Conservation (phyloP, 345 rosid species). For the Brassica rapa region DNA sequence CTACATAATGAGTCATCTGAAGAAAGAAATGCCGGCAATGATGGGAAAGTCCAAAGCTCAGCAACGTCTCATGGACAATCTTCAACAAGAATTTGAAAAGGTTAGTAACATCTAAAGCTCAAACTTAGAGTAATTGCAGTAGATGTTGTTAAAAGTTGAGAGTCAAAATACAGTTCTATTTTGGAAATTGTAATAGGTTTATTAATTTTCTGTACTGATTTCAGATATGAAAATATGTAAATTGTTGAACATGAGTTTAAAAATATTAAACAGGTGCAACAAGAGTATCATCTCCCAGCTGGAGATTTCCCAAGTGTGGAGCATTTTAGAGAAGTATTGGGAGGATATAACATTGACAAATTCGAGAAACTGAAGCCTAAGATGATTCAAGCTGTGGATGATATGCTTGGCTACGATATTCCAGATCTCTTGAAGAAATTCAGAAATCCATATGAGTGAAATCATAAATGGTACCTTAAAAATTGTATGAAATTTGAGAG, state of each 20-base stretch:
- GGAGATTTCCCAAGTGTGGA: slow-evolving; percentile 88
- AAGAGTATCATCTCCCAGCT: slow-evolving; percentile 75
- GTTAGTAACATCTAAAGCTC: slow-evolving; percentile 34
- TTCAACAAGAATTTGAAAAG: slow-evolving; percentile 80
- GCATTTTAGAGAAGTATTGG: slow-evolving; percentile 71
- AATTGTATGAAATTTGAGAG: not conserved
- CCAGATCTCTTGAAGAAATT: slow-evolving; percentile 85
- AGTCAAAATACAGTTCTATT: not conserved
- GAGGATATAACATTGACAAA: slow-evolving; percentile 69
- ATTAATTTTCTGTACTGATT: no score
- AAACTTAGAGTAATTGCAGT: not conserved
- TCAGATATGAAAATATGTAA: not conserved
- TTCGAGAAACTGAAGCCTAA: slow-evolving; percentile 87
- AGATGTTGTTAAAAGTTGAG: not conserved
- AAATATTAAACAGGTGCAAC: slow-evolving; percentile 59
- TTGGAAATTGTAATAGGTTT: no score
- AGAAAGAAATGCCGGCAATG: slow-evolving; percentile 93
- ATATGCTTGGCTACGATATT: slow-evolving; percentile 87
- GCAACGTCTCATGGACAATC: slow-evolving; percentile 74
- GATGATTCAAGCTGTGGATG: slow-evolving; percentile 87
- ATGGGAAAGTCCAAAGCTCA: slow-evolving; percentile 97
- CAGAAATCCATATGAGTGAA: slow-evolving; percentile 73
- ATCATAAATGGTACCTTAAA: not conserved
- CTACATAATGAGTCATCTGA: slow-evolving; percentile 84
- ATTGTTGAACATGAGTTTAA: not conserved